These are phyloP conservation scores for Paramecium biaurelia DNA, from an alignment of 73 alveolate genomes.

Conservation along the genomic window DNA sequence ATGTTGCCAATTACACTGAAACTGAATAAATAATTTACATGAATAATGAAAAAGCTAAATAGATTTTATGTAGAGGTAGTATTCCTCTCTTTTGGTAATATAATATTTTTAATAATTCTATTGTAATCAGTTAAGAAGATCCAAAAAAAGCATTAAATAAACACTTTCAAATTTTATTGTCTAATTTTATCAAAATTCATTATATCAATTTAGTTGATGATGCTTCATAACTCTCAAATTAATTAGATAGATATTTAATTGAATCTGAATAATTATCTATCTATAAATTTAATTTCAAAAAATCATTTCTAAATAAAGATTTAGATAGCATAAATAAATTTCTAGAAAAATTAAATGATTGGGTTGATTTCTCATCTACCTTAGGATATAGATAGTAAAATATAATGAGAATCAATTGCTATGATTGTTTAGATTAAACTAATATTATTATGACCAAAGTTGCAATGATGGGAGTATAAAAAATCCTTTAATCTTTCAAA, in stretches of 20 bases:
- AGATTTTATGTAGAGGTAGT: constrained; percentile 52
- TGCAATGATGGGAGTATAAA: background rate
- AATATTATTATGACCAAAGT: constrained; percentile 51
- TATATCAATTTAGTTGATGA: constrained; percentile 24
- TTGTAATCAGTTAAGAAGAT: constrained; percentile 3
- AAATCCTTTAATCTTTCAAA: background rate
- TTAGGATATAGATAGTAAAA: background rate
- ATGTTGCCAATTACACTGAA: constrained; percentile 57
- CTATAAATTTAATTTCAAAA: background rate
- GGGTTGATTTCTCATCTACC: background rate
- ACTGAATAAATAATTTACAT: constrained; percentile 25
- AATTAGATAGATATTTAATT: background rate
- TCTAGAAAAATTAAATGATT: background rate
- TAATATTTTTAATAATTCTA: background rate
- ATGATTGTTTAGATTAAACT: constrained; percentile 57
- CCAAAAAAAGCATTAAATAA: constrained; percentile 34
- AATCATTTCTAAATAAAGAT: background rate
- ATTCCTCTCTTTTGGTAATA: constrained; percentile 54
- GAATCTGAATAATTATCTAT: background rate
- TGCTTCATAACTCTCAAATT: background rate
- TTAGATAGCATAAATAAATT: background rate
- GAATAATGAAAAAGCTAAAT: background rate
- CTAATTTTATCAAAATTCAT: background rate
- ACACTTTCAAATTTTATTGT: background rate
- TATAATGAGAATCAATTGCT: constrained; percentile 31